These are phyloP conservation scores for Rhodotorula kratochvilovae DNA, from an alignment of 768 basidiomycete species.

Conservation along the genomic window DNA sequence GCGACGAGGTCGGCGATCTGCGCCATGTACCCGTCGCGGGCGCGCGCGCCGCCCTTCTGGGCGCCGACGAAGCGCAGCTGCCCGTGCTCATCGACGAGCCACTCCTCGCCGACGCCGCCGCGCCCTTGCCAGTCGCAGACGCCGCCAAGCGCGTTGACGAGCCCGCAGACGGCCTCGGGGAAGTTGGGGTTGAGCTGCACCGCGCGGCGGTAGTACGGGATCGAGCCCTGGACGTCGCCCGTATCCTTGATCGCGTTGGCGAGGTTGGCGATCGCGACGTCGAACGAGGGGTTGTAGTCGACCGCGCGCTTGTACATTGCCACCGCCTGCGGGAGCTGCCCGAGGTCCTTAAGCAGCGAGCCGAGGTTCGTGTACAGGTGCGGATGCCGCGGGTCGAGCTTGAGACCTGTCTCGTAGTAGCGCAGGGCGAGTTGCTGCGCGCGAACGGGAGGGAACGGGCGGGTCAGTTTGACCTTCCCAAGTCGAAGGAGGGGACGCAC, in stretches of 20 bases:
- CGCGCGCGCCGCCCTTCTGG: no score
- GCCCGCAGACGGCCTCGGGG: conserved; percentile 54
- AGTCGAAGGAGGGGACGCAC: neutral
- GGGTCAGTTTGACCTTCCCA: conserved; percentile 9
- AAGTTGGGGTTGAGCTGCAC: conserved; percentile 52
- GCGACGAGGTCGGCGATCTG: conserved; percentile 34
- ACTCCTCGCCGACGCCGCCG: conserved; percentile 46
- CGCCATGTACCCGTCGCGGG: conserved; percentile 32
- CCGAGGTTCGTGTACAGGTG: conserved; percentile 56
- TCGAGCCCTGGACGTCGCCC: conserved; percentile 52
- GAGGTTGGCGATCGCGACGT: conserved; percentile 56
- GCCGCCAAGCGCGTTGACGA: conserved; percentile 53
- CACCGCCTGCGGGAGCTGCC: conserved; percentile 52
- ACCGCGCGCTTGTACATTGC: conserved; percentile 39
- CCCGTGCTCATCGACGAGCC: conserved; percentile 24
- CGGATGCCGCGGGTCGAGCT: conserved; percentile 53
- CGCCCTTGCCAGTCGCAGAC: conserved; percentile 54
- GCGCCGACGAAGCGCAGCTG: neutral
- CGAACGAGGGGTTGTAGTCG: conserved; percentile 44
- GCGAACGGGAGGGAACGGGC: conserved; percentile 9
- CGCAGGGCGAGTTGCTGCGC: conserved; percentile 50
- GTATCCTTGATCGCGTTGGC: conserved; percentile 56
- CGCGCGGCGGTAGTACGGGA: conserved; percentile 54
- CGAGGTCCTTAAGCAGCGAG: conserved; percentile 55
- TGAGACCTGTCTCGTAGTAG: conserved; percentile 54